Base-by-base conservation (phyloP, 768 basidiomycete genomes). In the Lactarius tabidus region DNA sequence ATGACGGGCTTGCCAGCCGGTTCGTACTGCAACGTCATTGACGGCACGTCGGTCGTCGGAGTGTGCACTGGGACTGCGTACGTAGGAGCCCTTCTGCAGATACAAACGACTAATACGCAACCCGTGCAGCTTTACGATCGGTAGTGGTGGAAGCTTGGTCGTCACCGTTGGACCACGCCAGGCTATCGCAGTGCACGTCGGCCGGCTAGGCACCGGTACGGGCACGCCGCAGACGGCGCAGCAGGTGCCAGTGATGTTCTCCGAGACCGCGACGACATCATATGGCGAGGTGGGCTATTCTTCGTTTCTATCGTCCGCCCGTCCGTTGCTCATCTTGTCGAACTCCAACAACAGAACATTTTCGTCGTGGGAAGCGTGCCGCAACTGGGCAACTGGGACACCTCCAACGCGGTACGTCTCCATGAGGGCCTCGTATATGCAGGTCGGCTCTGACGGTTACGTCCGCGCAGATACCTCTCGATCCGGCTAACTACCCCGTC, bases 11-110 rank as follows among this genome's bases (percentile, higher is more conserved):
- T 89, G 10, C 80, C 87, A 0, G 80, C 74, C 28, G 87, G 86
- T 0, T 72, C 74, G 5, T 89, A 89, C 69, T 89, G 88, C 74
- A 84, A 90, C 72, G 84, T 88, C 23, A 77, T 87, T 38, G 80
- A 78, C 57, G 87, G 87, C 12, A 72, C 69, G 36, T 76, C 73
- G 33, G 73, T 73, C 0, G 67, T 64, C 1, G 81, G 81, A 1
- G 60, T 69, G 1, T 90, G 88, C 72, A 79, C 81, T 0, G 86
- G 86, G 0, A 64, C 75, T 35, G 72, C 76, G 86, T 88, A 39
- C 29, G 66, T 64, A n/a, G 26, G n/a, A 5, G 1, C 23, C 9
- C 1, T 57, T 26, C 14, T 3, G 10, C 4, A 1, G 10, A 33
- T 38, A 20, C 35, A 17, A 28, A 54, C 0, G 15, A 28, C 15